phyloP scores from a whole-genome alignment of 768 basidiomycete genomes.

The Obba rivulosa region DNA sequence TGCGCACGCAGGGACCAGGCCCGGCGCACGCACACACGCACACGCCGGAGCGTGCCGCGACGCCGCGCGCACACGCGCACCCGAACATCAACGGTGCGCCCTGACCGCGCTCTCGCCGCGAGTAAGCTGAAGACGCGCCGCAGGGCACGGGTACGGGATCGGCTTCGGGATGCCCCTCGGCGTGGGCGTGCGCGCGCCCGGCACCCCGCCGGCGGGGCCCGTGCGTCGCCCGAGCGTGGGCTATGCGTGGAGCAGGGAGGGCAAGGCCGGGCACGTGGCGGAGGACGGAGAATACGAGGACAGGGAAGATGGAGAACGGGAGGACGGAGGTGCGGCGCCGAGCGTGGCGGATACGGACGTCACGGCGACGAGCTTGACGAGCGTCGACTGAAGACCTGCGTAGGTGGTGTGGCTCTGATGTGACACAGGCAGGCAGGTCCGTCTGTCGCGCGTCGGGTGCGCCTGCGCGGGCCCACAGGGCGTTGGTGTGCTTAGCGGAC shows the following conservation, averaged over 20 bases:
- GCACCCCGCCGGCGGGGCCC: background rate
- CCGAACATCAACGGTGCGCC: constrained; percentile 2
- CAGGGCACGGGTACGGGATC: background rate
- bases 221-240: constrained; percentile 1
- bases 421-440: no score
- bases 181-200: no score
- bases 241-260: background rate
- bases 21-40: constrained; percentile 4
- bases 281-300: background rate
- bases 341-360: constrained; percentile 27
- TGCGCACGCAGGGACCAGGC: constrained; percentile 3
- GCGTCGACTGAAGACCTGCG: constrained; percentile 29
- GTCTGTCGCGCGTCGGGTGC: no score
- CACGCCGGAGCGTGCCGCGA: background rate
- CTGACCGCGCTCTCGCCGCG: constrained; percentile 14
- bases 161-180: no score
- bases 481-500: no score
- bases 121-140: constrained; percentile 9
- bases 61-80: constrained; percentile 8
- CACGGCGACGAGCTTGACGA: constrained; percentile 44
- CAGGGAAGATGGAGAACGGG: background rate
- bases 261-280: no score
- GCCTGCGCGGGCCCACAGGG: no score
- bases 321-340: constrained; percentile 32
- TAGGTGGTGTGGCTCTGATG: no score